Conservation (phyloP, 345 rosid species). For the Corchorus olitorius region DNA sequence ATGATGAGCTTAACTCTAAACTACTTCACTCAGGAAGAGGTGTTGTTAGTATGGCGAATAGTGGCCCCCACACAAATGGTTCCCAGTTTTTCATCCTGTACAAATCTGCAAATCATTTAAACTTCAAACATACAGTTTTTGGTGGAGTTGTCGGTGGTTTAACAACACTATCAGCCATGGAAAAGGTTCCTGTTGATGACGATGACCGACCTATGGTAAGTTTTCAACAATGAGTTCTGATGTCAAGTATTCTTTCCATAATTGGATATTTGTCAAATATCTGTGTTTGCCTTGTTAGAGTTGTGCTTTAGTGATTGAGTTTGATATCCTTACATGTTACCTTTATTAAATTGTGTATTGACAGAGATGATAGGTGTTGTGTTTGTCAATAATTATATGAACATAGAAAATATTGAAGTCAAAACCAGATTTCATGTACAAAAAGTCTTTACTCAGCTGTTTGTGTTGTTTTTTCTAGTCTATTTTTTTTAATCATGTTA, state of each 20-base stretch:
- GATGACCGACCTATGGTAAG: constrained; percentile 83
- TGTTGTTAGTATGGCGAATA: constrained; percentile 95
- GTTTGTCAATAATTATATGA: too few relatives aligned
- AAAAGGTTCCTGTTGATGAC: constrained; percentile 85
- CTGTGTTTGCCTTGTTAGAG: background rate
- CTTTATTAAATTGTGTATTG: background rate
- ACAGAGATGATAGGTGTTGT: background rate
- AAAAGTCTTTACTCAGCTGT: background rate
- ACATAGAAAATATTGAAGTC: background rate
- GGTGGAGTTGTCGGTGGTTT: constrained; percentile 94
- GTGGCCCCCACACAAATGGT: constrained; percentile 97
- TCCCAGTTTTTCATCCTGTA: constrained; percentile 95
- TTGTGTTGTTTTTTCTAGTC: constrained; percentile 5
- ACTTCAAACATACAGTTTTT: constrained; percentile 93
- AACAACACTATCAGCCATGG: constrained; percentile 82
- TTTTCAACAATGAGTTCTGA: background rate
- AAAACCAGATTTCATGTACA: background rate
- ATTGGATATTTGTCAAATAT: background rate
- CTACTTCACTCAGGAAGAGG: constrained; percentile 93
- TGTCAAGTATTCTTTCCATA: background rate
- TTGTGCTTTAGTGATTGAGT: background rate
- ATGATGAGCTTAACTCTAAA: constrained; percentile 89
- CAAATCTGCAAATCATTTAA: constrained; percentile 95
- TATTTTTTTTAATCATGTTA: background rate
- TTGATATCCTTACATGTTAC: background rate